Base-by-base conservation (phyloP, 192 early-diverging fungal genomes). In the Phlyctochytrium bullatum region DNA sequence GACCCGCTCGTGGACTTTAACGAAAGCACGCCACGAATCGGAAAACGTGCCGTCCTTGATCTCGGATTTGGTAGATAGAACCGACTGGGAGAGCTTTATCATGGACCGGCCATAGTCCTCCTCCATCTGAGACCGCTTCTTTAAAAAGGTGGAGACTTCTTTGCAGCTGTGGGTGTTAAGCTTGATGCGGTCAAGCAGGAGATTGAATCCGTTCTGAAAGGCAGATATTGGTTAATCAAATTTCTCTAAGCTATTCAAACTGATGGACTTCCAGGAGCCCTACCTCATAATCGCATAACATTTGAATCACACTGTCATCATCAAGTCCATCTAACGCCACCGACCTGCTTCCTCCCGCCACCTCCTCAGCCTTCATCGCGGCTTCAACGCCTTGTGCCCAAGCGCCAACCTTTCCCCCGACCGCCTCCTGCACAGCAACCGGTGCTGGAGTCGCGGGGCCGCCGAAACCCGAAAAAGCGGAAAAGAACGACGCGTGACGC, bases 101-200 rank as follows among this genome's bases (percentile, higher is more conserved):
- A 98, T 81, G 40, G 82, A 78, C 40, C 87, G 80, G 25, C 88
- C 90, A 73, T 98, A 97, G 36, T 96, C 92, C 58, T 93, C 94
- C 69, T 98, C 96, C 34, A 97, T 89, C 2, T 79, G 69, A 0
- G 96, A 92, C n/a, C 96, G 85, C 64, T 88, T 93, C 65, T 90
- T 92, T 20, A 98, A 77, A 65, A 98, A 97, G 0, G 72, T 57
- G 1, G 86, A 79, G 14, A 88, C 79, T 66, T 98, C 90, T 78
- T 91, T 93, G 74, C 80, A 80, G n/a, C 79, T 77, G 30, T 80
- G 71, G 34, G 87, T 79, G 35, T 85, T 85, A 64, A 86, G 81
- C 66, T 89, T 91, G 51, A 89, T 84, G 58, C 86, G 82, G 50
- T 89, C 88, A 27, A 91, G 71, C 33, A 91, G 72, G 34, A 86